phyloP scores from a whole-genome alignment of 2,329 filamentous ascomycete genomes.

The Arthrobotrys sphaeroides region DNA sequence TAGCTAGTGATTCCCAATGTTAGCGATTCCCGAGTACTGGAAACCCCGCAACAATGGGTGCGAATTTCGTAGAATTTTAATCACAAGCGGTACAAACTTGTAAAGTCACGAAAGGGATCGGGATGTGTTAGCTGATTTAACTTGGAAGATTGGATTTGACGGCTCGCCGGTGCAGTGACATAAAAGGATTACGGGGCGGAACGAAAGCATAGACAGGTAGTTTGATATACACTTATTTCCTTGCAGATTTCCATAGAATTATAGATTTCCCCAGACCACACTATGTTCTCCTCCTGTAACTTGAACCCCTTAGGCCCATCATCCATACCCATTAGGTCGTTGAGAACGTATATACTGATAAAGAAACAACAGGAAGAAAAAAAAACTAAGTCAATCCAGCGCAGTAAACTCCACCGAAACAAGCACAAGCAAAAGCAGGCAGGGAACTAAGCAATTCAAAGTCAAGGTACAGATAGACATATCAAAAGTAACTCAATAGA shows the following conservation, averaged over 20 bases:
- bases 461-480: constrained; percentile 15
- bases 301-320: constrained; percentile 27
- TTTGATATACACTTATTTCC: constrained; percentile 24
- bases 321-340: constrained; percentile 50
- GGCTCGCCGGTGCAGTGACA: constrained; percentile 7
- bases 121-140: not conserved
- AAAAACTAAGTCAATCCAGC: constrained; percentile 14
- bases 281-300: constrained; percentile 11
- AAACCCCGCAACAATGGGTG: not conserved
- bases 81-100: too few relatives aligned
- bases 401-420: constrained; percentile 39
- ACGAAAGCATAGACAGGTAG: constrained; percentile 13
- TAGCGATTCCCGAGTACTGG: not conserved
- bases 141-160: constrained; percentile 9
- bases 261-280: constrained; percentile 17
- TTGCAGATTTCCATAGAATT: constrained; percentile 14
- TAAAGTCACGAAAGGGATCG: too few relatives aligned
- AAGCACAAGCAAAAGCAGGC: constrained; percentile 15
- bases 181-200: not conserved
- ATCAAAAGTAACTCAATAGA: constrained; percentile 5
- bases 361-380: constrained; percentile 13
- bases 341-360: constrained; percentile 45
- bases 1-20: not conserved
- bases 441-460: constrained; percentile 32
- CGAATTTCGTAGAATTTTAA: not conserved